phyloP scores from a whole-genome alignment of 2,329 filamentous ascomycete species.

The Fusarium albosuccineum region DNA sequence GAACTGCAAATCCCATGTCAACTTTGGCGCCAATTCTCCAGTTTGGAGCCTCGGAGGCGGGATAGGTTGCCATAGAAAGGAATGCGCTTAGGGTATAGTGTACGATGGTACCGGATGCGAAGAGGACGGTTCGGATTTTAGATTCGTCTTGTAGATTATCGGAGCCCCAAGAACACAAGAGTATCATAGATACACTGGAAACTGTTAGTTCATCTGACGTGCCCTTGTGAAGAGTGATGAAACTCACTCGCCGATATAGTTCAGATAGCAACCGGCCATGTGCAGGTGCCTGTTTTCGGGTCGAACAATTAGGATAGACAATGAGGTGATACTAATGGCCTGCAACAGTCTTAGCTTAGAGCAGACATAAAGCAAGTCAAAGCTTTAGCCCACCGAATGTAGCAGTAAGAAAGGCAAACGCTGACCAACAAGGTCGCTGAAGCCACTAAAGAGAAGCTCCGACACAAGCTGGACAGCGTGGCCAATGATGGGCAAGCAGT shows the following conservation, averaged over 20 bases:
- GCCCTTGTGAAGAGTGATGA: too few species aligned
- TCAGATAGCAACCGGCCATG: slow-evolving; percentile 25
- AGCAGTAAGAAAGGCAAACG: slow-evolving; percentile 14
- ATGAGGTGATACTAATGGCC: slow-evolving; percentile 20
- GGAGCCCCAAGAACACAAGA: slow-evolving; percentile 20
- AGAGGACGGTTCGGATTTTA: slow-evolving; percentile 18
- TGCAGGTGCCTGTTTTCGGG: slow-evolving; percentile 9
- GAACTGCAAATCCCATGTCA: slow-evolving; percentile 12
- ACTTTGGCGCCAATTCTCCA: slow-evolving; percentile 20
- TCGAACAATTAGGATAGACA: slow-evolving; percentile 21
- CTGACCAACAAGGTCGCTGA: slow-evolving; percentile 15
- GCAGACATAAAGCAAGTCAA: too few species aligned
- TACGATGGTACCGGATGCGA: slow-evolving; percentile 13
- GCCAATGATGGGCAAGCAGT: slow-evolving; percentile 19
- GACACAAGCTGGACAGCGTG: slow-evolving; percentile 14
- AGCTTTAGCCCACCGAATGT: slow-evolving; percentile 4
- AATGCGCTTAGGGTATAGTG: slow-evolving; percentile 10
- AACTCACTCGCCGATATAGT: slow-evolving; percentile 22
- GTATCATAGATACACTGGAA: slow-evolving; percentile 13
- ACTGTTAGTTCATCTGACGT: background rate
- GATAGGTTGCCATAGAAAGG: slow-evolving; percentile 15
- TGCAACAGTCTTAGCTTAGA: background rate
- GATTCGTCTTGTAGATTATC: slow-evolving; percentile 14
- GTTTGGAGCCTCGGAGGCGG: slow-evolving; percentile 12
- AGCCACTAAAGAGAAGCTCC: slow-evolving; percentile 16